phyloP scores from a whole-genome alignment of 2,329 filamentous ascomycete species.

The Penicillium hesseltinei region DNA sequence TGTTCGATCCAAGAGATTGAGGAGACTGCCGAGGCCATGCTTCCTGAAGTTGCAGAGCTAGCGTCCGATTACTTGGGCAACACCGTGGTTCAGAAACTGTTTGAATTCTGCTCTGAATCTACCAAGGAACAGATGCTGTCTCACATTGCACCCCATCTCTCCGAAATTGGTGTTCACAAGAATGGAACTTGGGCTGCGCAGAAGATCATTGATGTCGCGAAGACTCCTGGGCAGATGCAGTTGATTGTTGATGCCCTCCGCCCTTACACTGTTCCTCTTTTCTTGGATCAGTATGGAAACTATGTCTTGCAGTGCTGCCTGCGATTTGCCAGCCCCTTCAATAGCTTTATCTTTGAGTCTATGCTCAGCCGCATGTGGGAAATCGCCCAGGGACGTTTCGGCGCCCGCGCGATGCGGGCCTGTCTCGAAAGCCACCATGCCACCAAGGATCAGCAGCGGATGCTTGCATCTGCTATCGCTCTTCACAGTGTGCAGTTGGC shows the following conservation, averaged over 20 bases:
- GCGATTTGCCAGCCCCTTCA: constrained; percentile 83
- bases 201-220: constrained; percentile 97
- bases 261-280: constrained; percentile 83
- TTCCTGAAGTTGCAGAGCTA: constrained; percentile 92
- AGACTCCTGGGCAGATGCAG: constrained; percentile 76
- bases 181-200: constrained; percentile 99
- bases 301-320: constrained; percentile 97
- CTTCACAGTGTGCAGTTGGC: constrained; percentile 94
- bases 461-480: constrained; percentile 93
- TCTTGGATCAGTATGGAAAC: constrained; percentile 97
- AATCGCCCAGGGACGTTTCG: constrained; percentile 86
- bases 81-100: constrained; percentile 98
- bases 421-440: constrained; percentile 95
- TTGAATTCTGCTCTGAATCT: constrained; percentile 89
- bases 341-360: constrained; percentile 96
- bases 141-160: constrained; percentile 85
- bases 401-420: constrained; percentile 91
- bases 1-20: constrained; percentile 86
- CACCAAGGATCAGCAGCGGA: constrained; percentile 90
- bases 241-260: constrained; percentile 81
- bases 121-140: constrained; percentile 88
- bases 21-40: constrained; percentile 86
- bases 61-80: constrained; percentile 96
- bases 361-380: constrained; percentile 96
- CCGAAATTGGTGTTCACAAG: constrained; percentile 97